Conservation (phyloP, 2,329 filamentous ascomycete genomes). For the Colletotrichum sp. region DNA sequence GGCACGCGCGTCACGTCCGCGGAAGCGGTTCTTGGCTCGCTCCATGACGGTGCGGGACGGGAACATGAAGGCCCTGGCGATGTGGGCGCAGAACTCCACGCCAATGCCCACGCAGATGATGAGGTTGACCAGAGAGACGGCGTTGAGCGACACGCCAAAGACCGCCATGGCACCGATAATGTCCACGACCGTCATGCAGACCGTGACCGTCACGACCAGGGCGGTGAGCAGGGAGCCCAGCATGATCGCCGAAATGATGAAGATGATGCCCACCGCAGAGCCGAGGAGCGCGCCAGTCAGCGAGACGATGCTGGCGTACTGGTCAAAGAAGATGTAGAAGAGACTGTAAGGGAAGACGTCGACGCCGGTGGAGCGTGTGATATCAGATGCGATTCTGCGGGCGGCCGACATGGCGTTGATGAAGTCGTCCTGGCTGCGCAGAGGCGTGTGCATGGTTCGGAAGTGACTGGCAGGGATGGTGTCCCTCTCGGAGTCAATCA, state of each 20-base stretch:
- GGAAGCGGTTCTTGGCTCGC: conserved; percentile 77
- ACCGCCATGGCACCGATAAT: conserved; percentile 96
- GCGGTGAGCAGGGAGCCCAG: conserved; percentile 86
- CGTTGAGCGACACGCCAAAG: conserved; percentile 88
- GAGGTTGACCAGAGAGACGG: conserved; percentile 92
- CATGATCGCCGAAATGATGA: conserved; percentile 78
- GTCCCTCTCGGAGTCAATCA: conserved; percentile 71
- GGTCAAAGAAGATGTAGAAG: conserved; percentile 99
- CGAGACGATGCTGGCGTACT: conserved; percentile 85
- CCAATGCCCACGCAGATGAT: conserved; percentile 97
- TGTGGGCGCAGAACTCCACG: conserved; percentile 97
- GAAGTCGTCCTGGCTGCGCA: conserved; percentile 89
- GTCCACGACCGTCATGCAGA: conserved; percentile 91
- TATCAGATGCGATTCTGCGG: conserved; percentile 81
- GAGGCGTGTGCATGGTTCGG: conserved; percentile 84
- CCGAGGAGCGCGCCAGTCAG: conserved; percentile 82
- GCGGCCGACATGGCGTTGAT: conserved; percentile 90
- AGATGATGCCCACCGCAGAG: conserved; percentile 84
- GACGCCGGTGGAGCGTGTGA: conserved; percentile 73
- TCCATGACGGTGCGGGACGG: conserved; percentile 85
- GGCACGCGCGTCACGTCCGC: conserved; percentile 81
- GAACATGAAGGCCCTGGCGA: conserved; percentile 95
- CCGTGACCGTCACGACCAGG: conserved; percentile 81
- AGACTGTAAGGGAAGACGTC: conserved; percentile 96
- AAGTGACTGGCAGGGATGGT: conserved; percentile 88